A percentile compares a stretch with the other conserved stretches of the same genome.
Evolutionary conservation across 2,329 filamentous ascomycete genomes (phyloP).

Genomic region (Juglanconis juglandina): DNA sequence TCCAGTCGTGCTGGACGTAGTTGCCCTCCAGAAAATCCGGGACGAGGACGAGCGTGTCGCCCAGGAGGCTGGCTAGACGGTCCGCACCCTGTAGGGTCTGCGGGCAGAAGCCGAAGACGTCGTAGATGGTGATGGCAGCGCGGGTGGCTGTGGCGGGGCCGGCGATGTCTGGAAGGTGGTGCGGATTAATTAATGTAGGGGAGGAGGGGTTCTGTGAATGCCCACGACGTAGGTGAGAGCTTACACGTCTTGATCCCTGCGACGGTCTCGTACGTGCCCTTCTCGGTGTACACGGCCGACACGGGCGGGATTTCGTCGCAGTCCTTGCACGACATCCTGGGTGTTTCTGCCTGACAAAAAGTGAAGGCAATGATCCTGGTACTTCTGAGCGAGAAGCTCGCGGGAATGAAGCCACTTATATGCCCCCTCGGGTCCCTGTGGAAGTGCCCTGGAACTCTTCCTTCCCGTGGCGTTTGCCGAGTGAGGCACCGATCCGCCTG

Average conservation of each 20-base stretch:
- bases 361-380: too few relatives aligned
- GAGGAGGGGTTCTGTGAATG: background rate
- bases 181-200: background rate
- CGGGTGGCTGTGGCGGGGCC: conserved; percentile 31
- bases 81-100: conserved; percentile 49
- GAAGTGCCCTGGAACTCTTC: too few relatives aligned
- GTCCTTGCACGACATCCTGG: conserved; percentile 24
- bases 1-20: conserved; percentile 28
- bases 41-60: conserved; percentile 37
- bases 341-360: background rate
- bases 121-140: conserved; percentile 44
- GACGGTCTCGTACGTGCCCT: conserved; percentile 38
- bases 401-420: background rate
- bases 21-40: conserved; percentile 39
- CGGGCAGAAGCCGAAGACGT: conserved; percentile 43
- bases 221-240: conserved; percentile 10
- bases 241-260: conserved; percentile 41
- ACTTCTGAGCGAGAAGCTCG: background rate
- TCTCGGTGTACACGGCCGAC: conserved; percentile 35
- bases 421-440: background rate
- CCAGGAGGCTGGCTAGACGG: conserved; percentile 34
- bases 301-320: conserved; percentile 36
- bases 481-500: background rate
- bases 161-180: conserved; percentile 30
- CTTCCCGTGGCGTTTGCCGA: background rate